Evolutionary conservation across 75 land plant species (phyloP).

Genomic region (Ceratopteris richardii): DNA sequence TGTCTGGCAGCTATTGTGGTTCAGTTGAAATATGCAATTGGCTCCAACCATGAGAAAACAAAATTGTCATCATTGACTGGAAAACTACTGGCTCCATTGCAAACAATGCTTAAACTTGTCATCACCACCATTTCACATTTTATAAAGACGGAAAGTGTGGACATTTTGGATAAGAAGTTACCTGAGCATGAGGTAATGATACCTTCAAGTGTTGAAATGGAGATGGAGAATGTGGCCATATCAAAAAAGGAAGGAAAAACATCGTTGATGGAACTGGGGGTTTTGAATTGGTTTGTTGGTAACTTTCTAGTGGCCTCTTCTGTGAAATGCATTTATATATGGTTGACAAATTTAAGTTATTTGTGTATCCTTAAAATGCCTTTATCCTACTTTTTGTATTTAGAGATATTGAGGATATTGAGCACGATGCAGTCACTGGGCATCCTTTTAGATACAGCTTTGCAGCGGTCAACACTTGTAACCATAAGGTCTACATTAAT

Average conservation of each 20-base stretch:
- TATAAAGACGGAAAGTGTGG: conserved; percentile 38
- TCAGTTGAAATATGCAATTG: conserved; percentile 54
- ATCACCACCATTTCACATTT: conserved; percentile 65
- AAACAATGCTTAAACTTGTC: conserved; percentile 54
- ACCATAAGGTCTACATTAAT: conserved; percentile 46
- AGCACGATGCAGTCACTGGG: conserved; percentile 57
- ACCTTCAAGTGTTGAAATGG: conserved; percentile 6
- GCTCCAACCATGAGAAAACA: conserved; percentile 43
- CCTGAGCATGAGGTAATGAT: conserved; percentile 10
- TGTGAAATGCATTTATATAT: background rate
- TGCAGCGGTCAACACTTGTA: conserved; percentile 59
- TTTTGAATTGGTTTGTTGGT: conserved; percentile 99
- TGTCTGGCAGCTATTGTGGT: conserved; percentile 84
- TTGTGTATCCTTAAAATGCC: conserved; percentile 6
- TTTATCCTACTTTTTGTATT: background rate
- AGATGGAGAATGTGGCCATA: conserved; percentile 12
- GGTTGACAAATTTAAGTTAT: background rate
- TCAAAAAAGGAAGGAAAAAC: conserved; percentile 24
- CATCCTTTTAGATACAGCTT: conserved; percentile 39
- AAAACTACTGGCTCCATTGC: conserved; percentile 37
- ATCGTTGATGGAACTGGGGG: conserved; percentile 90
- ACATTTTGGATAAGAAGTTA: conserved; percentile 17
- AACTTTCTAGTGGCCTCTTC: too few species aligned
- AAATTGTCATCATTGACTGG: conserved; percentile 23
- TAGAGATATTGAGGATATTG: conserved; percentile 80